Evolutionary conservation across 2,329 filamentous ascomycete genomes (phyloP).

Genomic region (Ophiocordyceps unilateralis): DNA sequence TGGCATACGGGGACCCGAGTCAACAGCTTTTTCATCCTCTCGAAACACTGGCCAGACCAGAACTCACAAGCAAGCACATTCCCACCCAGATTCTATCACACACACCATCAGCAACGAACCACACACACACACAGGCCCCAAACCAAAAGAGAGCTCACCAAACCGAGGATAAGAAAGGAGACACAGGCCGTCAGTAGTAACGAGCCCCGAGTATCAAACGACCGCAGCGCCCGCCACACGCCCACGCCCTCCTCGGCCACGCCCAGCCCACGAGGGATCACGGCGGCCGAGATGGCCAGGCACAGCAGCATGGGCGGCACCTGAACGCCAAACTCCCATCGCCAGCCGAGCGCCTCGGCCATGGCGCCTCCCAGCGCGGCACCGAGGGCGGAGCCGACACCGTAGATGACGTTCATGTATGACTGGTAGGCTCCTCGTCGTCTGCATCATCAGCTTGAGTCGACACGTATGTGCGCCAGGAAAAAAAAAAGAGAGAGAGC

Average conservation of each 20-base stretch:
- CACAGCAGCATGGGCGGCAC: constrained; percentile 31
- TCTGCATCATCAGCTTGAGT: constrained; percentile 7
- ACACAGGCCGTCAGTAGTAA: constrained; percentile 32
- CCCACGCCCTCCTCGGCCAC: constrained; percentile 23
- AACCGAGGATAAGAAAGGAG: constrained; percentile 39
- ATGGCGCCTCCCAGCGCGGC: constrained; percentile 54
- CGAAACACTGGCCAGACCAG: too few relatives aligned
- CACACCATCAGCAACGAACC: neutral
- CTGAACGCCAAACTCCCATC: constrained; percentile 53
- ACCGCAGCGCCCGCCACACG: constrained; percentile 29
- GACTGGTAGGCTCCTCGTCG: constrained; percentile 55
- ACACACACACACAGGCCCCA: neutral
- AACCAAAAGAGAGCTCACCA: constrained; percentile 21
- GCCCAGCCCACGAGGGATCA: constrained; percentile 36
- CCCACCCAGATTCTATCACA: constrained; percentile 38
- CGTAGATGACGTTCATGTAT: constrained; percentile 49
- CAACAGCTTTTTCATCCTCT: too few relatives aligned
- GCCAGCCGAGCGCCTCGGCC: constrained; percentile 54
- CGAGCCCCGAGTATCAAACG: constrained; percentile 41
- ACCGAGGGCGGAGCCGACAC: constrained; percentile 39
- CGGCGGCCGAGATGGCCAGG: constrained; percentile 24
- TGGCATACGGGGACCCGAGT: too few relatives aligned
- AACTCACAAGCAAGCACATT: constrained; percentile 40
- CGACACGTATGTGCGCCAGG: neutral
- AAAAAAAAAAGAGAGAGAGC: neutral